Evolutionary conservation across 352 stramenopile species (phyloP), one percentile per base, ranked within the genome.

Genomic region (Phytopythium vexans): DNA sequence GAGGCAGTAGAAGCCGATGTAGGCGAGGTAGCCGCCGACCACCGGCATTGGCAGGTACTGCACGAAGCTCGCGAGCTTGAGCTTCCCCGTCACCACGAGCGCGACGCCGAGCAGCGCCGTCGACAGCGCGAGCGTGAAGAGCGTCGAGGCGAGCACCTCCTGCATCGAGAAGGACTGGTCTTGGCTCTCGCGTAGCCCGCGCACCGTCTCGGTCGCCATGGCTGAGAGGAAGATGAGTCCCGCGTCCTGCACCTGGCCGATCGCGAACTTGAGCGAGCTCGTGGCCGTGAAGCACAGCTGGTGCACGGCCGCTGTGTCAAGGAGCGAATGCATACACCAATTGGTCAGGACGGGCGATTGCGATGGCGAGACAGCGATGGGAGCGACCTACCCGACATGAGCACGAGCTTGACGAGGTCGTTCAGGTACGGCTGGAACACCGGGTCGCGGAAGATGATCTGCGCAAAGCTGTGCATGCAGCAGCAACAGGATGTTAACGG

Each of bases 141-240:
- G 89, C 9, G 91, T 91, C 3, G 97, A 99, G 10, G 97, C 86
- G 35, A 99, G 74, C 45, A 92, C 72, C 48, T 90, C 74, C 8
- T 89, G 68, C 74, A 92, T 92, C 0, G 76, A 77, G 46, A 86
- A 74, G 60, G 66, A 55, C 57, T 84, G 59, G 68, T 68, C 89
- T 37, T 73, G 58, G 71, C 59, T 86, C 6, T 75, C 65, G 21
- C 82, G 78, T 12, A 97, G 50, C 14, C 68, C 81, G 40, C 88
- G 73, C 38, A 92, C 86, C 52, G 97, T 97, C 21, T 77, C 86
- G 21, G 74, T 89, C 9, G 96, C 92, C 81, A 99, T 99, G 42
- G 83, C 82, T 15, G 84, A 97, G 44, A 99, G 78, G 74, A 99
- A 99, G 56, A 99, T 99, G n/a, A 99, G 78, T 0, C 97, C 97